Base-by-base conservation (phyloP, 345 rosid species). In the Syzygium jambos region DNA sequence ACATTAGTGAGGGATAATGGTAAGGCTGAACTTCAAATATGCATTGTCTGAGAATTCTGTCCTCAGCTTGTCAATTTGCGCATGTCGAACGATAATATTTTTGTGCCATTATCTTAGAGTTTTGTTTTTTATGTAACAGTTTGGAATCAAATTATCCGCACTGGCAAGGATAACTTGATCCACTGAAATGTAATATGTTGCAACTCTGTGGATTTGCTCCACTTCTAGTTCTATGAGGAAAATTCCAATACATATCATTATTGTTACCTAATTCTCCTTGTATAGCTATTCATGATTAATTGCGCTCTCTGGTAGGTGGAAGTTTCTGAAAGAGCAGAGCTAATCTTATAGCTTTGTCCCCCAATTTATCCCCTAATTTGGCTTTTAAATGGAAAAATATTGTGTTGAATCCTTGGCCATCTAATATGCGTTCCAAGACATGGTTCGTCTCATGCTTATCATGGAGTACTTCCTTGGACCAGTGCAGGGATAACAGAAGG, bases 401-500 rank as follows among this genome's bases (percentile, higher is more conserved):
- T 34, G 46, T 41, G 14, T 73, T 73, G 22, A 73, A 34, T 73
- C 49, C 49, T 17, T 73, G 80, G 80, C 25, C 80, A 73, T 73
- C 46, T 73, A 73, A 73, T 27, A 13, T 73, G 49, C n/a, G 34
- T 61, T 61, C 73, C 5, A n/a, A n/a, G 73, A 7, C 80, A 68
- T 1, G 43, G 78, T 30, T 34, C 46, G 22, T 73, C 80, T 73
- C 49, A 38, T 41, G 80, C 49, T 73, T 73, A 73, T 73, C 80
- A 73, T 41, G 14, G 27, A 73, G 46, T 38, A 77, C 78, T 51
- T 17, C 51, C 56, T 53, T 80, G 56, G 77, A 65, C 46, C 96
- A 98, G 99, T 94, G 99, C 95, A 87, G 99, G 99, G 90, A 98
- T 98, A 85, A 95, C 99, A 29, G 95, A 96, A 91, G 99, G 99